These are phyloP conservation scores for Biscogniauxia sp. DNA, from an alignment of 2,329 filamentous ascomycete genomes.

Conservation along the genomic window DNA sequence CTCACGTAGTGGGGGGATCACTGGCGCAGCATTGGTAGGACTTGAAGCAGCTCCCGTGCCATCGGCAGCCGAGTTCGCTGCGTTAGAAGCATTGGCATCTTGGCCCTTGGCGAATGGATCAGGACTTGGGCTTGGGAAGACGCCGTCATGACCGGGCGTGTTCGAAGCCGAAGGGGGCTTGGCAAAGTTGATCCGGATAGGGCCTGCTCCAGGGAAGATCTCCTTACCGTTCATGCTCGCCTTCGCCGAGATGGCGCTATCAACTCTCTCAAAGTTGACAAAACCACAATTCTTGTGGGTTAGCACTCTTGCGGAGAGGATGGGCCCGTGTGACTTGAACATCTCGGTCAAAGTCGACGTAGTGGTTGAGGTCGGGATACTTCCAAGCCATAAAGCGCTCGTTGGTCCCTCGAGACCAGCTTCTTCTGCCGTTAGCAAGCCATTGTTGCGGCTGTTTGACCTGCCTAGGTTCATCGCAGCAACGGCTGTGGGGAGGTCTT, in stretches of 20 bases:
- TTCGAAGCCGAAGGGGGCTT: constrained; percentile 90
- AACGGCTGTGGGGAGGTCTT: constrained; percentile 77
- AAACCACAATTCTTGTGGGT: constrained; percentile 99
- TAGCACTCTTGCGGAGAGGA: constrained; percentile 86
- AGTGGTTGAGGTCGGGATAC: constrained; percentile 94
- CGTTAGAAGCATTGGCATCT: constrained; percentile 40
- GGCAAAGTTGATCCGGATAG: constrained; percentile 93
- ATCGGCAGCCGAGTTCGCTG: constrained; percentile 41
- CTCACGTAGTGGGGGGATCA: constrained; percentile 70
- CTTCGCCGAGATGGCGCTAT: constrained; percentile 88
- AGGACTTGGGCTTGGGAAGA: constrained; percentile 87
- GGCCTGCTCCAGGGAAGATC: constrained; percentile 94
- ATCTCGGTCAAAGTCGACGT: constrained; percentile 93
- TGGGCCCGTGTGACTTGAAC: constrained; percentile 89
- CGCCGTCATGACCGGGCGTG: constrained; percentile 83
- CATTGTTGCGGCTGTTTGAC: constrained; percentile 64
- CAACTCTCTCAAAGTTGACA: constrained; percentile 91
- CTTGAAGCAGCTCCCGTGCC: constrained; percentile 32
- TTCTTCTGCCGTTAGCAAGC: constrained; percentile 71
- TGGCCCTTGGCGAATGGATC: constrained; percentile 70
- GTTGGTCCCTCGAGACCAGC: constrained; percentile 84
- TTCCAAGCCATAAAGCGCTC: constrained; percentile 92
- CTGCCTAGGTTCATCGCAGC: constrained; percentile 73
- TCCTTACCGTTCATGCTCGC: constrained; percentile 90
- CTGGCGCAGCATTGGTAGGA: constrained; percentile 50